phyloP scores from a whole-genome alignment of 768 basidiomycete genomes.

The Termitomyces sp. region DNA sequence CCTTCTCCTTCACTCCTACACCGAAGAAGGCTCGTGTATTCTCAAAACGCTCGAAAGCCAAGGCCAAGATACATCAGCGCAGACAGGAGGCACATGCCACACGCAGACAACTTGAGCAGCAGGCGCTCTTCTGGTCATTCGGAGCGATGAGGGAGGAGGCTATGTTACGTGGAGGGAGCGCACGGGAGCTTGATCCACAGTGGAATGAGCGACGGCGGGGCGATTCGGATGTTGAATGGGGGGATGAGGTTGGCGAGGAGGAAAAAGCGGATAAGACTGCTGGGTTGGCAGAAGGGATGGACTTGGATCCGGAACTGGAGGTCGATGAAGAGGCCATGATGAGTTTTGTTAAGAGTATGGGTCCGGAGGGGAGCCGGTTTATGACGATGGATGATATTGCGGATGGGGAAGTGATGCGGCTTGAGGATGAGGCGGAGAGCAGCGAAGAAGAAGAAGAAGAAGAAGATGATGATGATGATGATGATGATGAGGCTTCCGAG shows the following conservation, averaged over 20 bases:
- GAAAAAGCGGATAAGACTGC: conserved; percentile 29
- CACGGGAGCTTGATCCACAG: conserved; percentile 26
- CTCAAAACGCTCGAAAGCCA: conserved; percentile 17
- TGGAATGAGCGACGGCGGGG: conserved; percentile 45
- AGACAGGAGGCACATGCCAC: conserved; percentile 18
- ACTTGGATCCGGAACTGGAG: conserved; percentile 55
- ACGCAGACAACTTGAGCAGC: conserved; percentile 22
- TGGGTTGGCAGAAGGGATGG: conserved; percentile 53
- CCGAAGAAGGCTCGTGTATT: conserved; percentile 26
- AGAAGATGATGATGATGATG: conserved; percentile 27
- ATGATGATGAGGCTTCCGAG: conserved; percentile 23
- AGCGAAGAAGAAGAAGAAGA: conserved; percentile 39
- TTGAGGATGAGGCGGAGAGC: conserved; percentile 34
- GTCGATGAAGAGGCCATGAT: conserved; percentile 44
- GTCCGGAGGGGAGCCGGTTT: conserved; percentile 20
- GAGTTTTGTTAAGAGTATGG: conserved; percentile 24
- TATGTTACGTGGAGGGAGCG: conserved; percentile 34
- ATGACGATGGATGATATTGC: conserved; percentile 66
- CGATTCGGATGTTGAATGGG: conserved; percentile 36
- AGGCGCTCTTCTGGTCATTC: conserved; percentile 38
- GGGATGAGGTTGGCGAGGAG: conserved; percentile 61
- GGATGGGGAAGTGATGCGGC: conserved; percentile 55
- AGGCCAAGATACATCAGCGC: conserved; percentile 19
- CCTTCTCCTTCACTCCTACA: conserved; percentile 30
- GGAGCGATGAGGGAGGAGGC: conserved; percentile 55